phyloP scores from a whole-genome alignment of 345 rosid genomes.

The Fremontodendron californicum region DNA sequence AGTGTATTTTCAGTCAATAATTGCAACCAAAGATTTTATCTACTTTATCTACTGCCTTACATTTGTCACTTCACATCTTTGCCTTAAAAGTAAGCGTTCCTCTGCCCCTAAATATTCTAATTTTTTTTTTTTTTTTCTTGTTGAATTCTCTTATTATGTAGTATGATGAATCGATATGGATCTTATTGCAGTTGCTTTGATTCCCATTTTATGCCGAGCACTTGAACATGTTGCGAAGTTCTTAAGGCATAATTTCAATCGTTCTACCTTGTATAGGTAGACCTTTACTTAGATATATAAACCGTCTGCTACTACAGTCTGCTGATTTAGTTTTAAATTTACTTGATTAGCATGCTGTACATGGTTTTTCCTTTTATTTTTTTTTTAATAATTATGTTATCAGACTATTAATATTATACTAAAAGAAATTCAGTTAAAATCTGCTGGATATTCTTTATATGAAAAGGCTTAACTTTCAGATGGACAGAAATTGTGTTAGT shows the following conservation, averaged over 20 bases:
- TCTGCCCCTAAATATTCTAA: neutral
- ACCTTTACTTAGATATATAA: neutral
- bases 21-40: conserved; percentile 88
- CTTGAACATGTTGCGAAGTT: conserved; percentile 81
- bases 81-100: conserved; percentile 72
- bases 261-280: conserved; percentile 88
- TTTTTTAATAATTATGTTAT: neutral
- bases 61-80: conserved; percentile 82
- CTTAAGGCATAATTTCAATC: conserved; percentile 70
- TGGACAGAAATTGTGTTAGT: neutral
- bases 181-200: conserved; percentile 69
- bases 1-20: conserved; percentile 73
- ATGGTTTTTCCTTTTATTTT: neutral
- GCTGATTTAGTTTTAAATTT: conserved; percentile 5
- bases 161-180: conserved; percentile 14
- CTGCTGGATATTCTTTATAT: neutral
- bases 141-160: neutral
- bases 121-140: neutral
- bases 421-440: neutral
- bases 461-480: neutral
- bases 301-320: neutral
- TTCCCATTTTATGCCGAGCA: conserved; percentile 82
- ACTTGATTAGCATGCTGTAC: neutral
- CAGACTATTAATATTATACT: neutral
- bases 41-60: conserved; percentile 85